Base-by-base conservation (phyloP, 1,139 yeast species). In the Hyphopichia wangnamkhiaoensis region DNA sequence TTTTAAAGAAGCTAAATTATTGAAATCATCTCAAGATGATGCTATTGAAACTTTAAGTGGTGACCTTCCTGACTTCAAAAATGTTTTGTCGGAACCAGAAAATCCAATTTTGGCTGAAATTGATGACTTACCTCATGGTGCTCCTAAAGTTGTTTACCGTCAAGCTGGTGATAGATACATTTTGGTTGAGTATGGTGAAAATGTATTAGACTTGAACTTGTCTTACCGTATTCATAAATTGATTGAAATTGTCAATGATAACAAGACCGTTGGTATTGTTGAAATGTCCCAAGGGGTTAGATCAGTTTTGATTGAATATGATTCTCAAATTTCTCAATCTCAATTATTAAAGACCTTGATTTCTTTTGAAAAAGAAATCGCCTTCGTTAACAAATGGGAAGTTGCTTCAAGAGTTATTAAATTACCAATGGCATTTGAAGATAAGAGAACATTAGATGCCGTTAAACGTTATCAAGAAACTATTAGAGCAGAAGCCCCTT, bases 261-360 rank as follows among this genome's bases (percentile, higher is more conserved):
- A 83, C 49, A 69, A 79, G 48, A 83, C 93, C 28, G 61, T 66
- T 40, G 98, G 97, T 41, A 84, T 93, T 43, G 80, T 87, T 44
- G 98, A 93, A 63, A 88, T 93, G 96, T 89, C 96, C 0, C 94
- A 89, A 51, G 98, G 98, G 66, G 98, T 93, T 27, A 77, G 98
- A 58, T 91, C 98, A 6, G 96, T 91, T 18, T 74, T 91, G 59
- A 79, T 93, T 56, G 96, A 91, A 61, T 93, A 69, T 59, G 81
- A 87, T 56, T 84, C 84, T 35, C 63, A 70, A 36, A 73, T 86
- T 33, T 58, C 77, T 15, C 98, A 90, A 65, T 45, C 65, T 32
- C 71, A 74, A 10, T 68, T 91, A 38, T 65, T 93, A 47, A 72
- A 77, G 41, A 76, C 82, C 16, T 73, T 93, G 54, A 66, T 82